Conservation (phyloP, 495 filamentous ascomycete species). For the Penicillium bovifimosum region DNA sequence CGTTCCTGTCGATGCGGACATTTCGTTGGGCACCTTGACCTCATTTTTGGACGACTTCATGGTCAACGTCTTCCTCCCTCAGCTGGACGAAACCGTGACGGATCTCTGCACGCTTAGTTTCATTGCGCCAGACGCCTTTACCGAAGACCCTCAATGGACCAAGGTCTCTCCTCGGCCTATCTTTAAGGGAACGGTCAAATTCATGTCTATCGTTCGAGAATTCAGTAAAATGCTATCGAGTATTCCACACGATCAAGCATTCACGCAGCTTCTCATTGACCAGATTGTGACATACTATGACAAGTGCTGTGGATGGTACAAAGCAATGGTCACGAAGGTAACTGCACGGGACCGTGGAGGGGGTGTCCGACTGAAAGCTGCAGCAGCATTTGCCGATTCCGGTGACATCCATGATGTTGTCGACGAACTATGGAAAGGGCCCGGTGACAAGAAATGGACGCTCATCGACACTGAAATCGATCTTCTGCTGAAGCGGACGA, state of each 20-base stretch:
- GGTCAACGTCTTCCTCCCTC: slow-evolving; percentile 95
- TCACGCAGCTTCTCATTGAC: slow-evolving; percentile 81
- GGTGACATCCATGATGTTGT: slow-evolving; percentile 63
- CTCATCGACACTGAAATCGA: slow-evolving; percentile 54
- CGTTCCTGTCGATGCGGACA: slow-evolving; percentile 77
- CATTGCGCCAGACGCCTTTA: slow-evolving; percentile 81
- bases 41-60: slow-evolving; percentile 98
- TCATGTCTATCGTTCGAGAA: slow-evolving; percentile 77
- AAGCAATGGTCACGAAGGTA: slow-evolving; percentile 47
- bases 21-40: slow-evolving; percentile 80
- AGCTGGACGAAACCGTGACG: slow-evolving; percentile 88
- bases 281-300: slow-evolving; percentile 90
- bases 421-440: slow-evolving; percentile 53
- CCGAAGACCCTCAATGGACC: slow-evolving; percentile 78
- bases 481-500: slow-evolving; percentile 59
- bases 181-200: slow-evolving; percentile 87
- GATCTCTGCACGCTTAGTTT: slow-evolving; percentile 81
- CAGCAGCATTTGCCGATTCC: slow-evolving; percentile 63
- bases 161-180: slow-evolving; percentile 72
- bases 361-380: slow-evolving; percentile 57
- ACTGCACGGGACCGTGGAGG: slow-evolving; percentile 33
- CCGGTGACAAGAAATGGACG: slow-evolving; percentile 27
- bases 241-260: slow-evolving; percentile 94
- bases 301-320: slow-evolving; percentile 86
- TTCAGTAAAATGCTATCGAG: slow-evolving; percentile 94